Evolutionary conservation across 495 filamentous ascomycete species (phyloP), one percentile per base, ranked within the genome.

Genomic region (Viridothelium virens): DNA sequence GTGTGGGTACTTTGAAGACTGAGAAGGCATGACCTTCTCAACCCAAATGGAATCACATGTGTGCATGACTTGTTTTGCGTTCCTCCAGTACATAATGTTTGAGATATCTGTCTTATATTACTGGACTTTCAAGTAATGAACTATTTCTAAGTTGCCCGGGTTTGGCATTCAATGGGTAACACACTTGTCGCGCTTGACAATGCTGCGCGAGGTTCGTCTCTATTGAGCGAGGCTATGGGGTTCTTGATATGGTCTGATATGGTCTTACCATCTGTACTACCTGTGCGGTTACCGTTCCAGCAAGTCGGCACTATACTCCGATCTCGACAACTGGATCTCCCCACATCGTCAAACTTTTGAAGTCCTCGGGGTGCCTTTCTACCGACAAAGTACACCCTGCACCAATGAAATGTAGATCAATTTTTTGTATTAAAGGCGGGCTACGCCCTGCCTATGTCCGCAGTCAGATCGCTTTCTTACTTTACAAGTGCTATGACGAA

Each of bases 1-100:
- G 71, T 38, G 71, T 72, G 12, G 71, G 71, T 12, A 72, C 71
- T n/a, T 56, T 63, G 3, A 47, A 63, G 37, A 33, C 11, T 12
- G 61, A 63, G 61, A 33, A 39, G 37, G 34, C 61, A 14, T 63
- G 37, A 63, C 25, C 53, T 33, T 59, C 25, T 33, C 53, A 59
- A 7, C 53, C 5, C n/a, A 59, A 10, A 34, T 34, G 53, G 11
- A 59, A 34, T 59, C 10, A 1, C 5, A 25, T 18, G 18, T 36
- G 10, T 59, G 7, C 36, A 31, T 5, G 18, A 10, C 25, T 53
- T 59, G 5, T 34, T 34, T 36, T 59, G 7, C 25, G 11, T 18
- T 59, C 36, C 1, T 59, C 0, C 31, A 36, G 53, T 59, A 33
- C 2, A 59, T 59, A 59, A n/a, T 59, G 3, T 36, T 7, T 33